These are phyloP conservation scores for Cyberlindnera petersonii DNA, from an alignment of 805 yeast species.

Conservation along the genomic window DNA sequence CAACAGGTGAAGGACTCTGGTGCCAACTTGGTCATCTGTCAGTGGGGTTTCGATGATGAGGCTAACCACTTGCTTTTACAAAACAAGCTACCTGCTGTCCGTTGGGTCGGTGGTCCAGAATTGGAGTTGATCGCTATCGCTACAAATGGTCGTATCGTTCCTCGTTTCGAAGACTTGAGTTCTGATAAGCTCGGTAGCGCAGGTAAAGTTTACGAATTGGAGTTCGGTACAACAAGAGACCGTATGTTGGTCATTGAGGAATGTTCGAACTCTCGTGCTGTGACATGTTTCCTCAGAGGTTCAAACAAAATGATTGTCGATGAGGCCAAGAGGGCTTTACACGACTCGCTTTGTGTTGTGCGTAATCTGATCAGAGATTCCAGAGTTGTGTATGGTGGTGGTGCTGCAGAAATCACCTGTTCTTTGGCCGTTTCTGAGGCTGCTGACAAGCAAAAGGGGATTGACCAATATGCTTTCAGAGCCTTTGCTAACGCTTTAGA, in stretches of 20 bases:
- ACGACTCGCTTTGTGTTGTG: constrained; percentile 95
- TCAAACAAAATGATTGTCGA: constrained; percentile 97
- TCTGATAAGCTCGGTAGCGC: constrained; percentile 83
- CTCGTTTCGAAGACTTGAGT: constrained; percentile 89
- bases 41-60: constrained; percentile 99
- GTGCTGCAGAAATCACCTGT: constrained; percentile 94
- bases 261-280: constrained; percentile 81
- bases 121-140: constrained; percentile 95
- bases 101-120: constrained; percentile 99
- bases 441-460: constrained; percentile 91
- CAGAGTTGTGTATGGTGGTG: constrained; percentile 98
- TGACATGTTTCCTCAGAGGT: constrained; percentile 90
- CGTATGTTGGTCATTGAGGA: constrained; percentile 94
- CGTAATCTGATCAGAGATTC: constrained; percentile 90
- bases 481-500: constrained; percentile 92
- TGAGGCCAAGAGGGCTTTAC: constrained; percentile 93
- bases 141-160: constrained; percentile 94
- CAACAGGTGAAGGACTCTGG: constrained; percentile 80
- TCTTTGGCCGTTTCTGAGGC: constrained; percentile 87
- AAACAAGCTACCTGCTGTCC: constrained; percentile 87
- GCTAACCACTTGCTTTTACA: constrained; percentile 90
- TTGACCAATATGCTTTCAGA: constrained; percentile 96
- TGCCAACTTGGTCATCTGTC: constrained; percentile 95
- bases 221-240: constrained; percentile 94
- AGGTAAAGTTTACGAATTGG: constrained; percentile 79